Evolutionary conservation across 164 flowering plant genomes (phyloP).

Genomic region (Stephania yunnanensis): DNA sequence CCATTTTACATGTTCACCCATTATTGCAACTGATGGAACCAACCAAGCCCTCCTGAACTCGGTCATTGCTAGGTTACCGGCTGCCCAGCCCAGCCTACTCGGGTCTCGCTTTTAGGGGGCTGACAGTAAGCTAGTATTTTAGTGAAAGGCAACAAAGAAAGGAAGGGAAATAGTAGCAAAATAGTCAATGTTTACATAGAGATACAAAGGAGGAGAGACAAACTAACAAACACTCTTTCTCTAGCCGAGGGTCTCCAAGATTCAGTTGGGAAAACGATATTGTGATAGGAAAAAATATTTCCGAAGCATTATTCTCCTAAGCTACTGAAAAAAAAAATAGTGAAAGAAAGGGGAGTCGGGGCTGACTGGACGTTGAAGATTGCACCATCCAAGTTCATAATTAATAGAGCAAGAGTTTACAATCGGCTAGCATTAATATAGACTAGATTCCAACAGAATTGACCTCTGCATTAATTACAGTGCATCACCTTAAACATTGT

Average conservation of each 20-base stretch:
- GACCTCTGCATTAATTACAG: background rate
- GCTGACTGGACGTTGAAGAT: background rate
- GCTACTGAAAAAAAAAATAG: background rate
- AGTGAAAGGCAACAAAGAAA: background rate
- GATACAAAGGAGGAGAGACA: background rate
- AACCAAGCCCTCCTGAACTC: too few species aligned
- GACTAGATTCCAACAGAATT: background rate
- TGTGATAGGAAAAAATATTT: background rate
- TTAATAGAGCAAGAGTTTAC: too few species aligned
- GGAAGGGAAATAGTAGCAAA: background rate
- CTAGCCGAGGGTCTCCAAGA: background rate
- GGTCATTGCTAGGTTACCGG: too few species aligned
- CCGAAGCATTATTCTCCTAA: background rate
- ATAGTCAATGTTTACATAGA: background rate
- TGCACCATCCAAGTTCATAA: background rate
- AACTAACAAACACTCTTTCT: background rate
- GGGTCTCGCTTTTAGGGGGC: too few species aligned
- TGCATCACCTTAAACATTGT: background rate
- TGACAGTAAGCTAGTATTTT: slow-evolving; percentile 4
- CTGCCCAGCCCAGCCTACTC: too few species aligned
- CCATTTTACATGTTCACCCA: too few species aligned
- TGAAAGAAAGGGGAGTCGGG: background rate
- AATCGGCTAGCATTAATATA: background rate
- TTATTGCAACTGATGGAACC: too few species aligned
- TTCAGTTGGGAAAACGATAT: background rate